Evolutionary conservation across 164 flowering plant genomes (phyloP), one percentile per base, ranked within the genome.

Genomic region (Stephania cephalantha): DNA sequence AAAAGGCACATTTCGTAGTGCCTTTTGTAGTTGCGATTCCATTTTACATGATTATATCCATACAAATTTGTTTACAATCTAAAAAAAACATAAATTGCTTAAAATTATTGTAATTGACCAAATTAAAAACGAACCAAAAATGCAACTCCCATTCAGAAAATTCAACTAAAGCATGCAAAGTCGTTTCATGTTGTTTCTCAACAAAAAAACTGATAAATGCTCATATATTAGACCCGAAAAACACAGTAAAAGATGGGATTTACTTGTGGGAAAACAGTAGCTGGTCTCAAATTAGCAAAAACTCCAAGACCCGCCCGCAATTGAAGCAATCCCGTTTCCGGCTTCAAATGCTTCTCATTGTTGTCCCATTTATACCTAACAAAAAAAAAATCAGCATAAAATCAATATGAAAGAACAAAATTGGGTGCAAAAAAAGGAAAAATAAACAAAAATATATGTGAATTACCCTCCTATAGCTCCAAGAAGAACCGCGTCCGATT

Each of bases 401-500:
- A 12, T 1, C 44, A 8, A 48, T 2, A 48, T 48, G 53, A 48
- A 7, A 48, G 53, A 48, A 48, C 9, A 48, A 48, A 48, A 48
- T 35, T 35, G 42, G 13, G 53, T 48, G 53, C 13, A 48, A 35
- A 35, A 35, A 35, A 0, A 1, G 1, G 53, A 4, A 48, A 8
- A 48, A 3, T 2, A 48, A 48, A 48, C 13, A 48, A 12, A 8
- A 48, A 8, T 48, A 48, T 7, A 48, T 12, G n/a, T 58, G 17
- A 18, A 22, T 76, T 81, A 95, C 97, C 99, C 99, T 82, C 99
- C 99, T 83, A 95, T 95, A 1, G 99, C 97, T 73, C 98, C 99
- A 61, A 95, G 97, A 78, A 95, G 98, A 83, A 95, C 85, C 1
- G 97, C 97, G 86, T 92, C 95, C 7, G 97, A 91, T 71, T 84